Evolutionary conservation across 768 basidiomycete genomes (phyloP).

Genomic region (Hygrophorus pudorinus): DNA sequence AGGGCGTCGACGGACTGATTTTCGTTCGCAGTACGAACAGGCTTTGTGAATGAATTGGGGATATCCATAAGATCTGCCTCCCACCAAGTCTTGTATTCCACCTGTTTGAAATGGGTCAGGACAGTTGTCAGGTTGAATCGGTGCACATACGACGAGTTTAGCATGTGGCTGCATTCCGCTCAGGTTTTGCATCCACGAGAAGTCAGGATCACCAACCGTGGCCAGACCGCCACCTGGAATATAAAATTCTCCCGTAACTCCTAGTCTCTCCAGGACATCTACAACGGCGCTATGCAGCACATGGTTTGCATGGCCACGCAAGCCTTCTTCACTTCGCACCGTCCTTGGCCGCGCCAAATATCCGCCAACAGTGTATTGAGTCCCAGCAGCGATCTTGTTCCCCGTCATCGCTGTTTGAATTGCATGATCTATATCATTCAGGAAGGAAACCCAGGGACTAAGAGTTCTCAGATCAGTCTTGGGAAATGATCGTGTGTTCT

Average conservation of each 20-base stretch:
- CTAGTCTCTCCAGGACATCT: slow-evolving; percentile 7
- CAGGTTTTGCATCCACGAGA: slow-evolving; percentile 3
- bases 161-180: slow-evolving; percentile 1
- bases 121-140: background rate
- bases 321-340: slow-evolving; percentile 6
- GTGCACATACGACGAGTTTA: slow-evolving; percentile 7
- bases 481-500: background rate
- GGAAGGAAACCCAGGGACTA: slow-evolving; percentile 1
- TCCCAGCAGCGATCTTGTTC: background rate
- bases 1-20: slow-evolving; percentile 10
- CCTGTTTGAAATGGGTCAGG: slow-evolving; percentile 3
- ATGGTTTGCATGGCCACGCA: slow-evolving; percentile 2
- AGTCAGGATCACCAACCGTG: slow-evolving; percentile 8
- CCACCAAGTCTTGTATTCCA: slow-evolving; percentile 11
- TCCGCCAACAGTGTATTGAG: background rate
- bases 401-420: background rate
- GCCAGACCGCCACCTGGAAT: background rate
- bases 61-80: slow-evolving; percentile 7
- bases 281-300: slow-evolving; percentile 7
- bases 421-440: background rate
- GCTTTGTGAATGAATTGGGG: background rate
- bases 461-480: slow-evolving; percentile 3
- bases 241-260: slow-evolving; percentile 6
- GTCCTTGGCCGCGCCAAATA: background rate
- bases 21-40: slow-evolving; percentile 3